Evolutionary conservation across 2,329 filamentous ascomycete genomes (phyloP).

Genomic region (Microcyclospora tardicrescens): DNA sequence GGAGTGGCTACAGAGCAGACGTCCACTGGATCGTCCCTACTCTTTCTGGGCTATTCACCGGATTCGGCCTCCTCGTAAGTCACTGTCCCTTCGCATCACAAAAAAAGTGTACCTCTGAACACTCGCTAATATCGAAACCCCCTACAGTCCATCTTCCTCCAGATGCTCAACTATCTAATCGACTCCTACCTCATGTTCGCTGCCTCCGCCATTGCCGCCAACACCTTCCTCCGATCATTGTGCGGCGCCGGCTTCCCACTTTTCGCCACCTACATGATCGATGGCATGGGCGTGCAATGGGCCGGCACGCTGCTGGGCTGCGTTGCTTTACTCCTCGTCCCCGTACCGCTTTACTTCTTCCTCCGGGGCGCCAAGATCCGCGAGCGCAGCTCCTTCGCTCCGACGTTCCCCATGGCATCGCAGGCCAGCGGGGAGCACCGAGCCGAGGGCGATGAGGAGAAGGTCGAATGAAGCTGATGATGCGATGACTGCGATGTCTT

Average conservation of each 20-base stretch:
- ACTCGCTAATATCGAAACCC: too few relatives aligned
- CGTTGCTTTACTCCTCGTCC: conserved; percentile 29
- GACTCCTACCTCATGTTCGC: conserved; percentile 43
- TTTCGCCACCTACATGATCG: conserved; percentile 31
- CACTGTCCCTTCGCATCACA: too few relatives aligned
- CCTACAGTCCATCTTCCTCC: conserved; percentile 38
- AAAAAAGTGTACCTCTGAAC: too few relatives aligned
- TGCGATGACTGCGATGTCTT: too few relatives aligned
- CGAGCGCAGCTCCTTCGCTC: conserved; percentile 9
- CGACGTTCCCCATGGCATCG: conserved; percentile 5
- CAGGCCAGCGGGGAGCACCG: conserved; percentile 4
- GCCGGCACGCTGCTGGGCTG: conserved; percentile 33
- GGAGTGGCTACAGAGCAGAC: conserved; percentile 20
- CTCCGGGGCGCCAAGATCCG: conserved; percentile 32
- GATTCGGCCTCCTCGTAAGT: conserved; percentile 40
- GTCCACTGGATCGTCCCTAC: conserved; percentile 28
- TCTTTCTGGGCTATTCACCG: conserved; percentile 38
- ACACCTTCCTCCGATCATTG: conserved; percentile 40
- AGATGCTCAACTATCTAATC: conserved; percentile 46
- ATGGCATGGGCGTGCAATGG: conserved; percentile 38
- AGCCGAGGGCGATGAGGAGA: conserved; percentile 5
- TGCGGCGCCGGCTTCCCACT: conserved; percentile 41
- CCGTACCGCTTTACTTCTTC: conserved; percentile 34
- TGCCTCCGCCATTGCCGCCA: conserved; percentile 42
- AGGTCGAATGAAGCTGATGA: not conserved